A percentile compares a stretch with the other conserved stretches of the same genome.
phyloP scores from a whole-genome alignment of 495 filamentous ascomycete species.

The Recurvomyces mirabilis region DNA sequence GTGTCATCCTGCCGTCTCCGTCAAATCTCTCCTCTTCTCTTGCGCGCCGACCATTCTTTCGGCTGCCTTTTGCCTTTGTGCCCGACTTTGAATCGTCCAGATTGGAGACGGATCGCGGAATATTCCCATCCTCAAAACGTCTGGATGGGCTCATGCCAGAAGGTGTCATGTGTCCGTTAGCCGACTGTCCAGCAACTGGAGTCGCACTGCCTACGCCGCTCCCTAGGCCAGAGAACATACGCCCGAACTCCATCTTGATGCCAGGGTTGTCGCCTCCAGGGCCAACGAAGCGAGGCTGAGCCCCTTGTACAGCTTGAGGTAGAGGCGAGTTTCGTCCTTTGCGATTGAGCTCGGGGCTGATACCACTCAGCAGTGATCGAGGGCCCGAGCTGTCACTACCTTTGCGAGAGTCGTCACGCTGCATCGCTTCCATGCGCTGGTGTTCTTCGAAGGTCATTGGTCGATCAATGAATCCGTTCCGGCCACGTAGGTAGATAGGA shows the following conservation, averaged over 20 bases:
- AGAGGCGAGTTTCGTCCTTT: conserved; percentile 59
- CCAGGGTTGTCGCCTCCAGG: conserved; percentile 70
- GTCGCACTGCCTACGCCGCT: conserved; percentile 63
- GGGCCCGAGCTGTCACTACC: conserved; percentile 20
- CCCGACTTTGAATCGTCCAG: conserved; percentile 32
- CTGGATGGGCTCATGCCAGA: conserved; percentile 41
- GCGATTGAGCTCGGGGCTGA: conserved; percentile 51
- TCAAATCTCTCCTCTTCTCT: conserved; percentile 49
- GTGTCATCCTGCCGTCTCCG: conserved; percentile 44
- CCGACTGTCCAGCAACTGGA: conserved; percentile 36
- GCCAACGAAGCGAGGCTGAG: conserved; percentile 64
- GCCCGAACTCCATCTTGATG: conserved; percentile 84
- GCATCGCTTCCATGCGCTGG: conserved; percentile 14
- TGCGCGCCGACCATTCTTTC: conserved; percentile 42
- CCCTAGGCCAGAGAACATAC: conserved; percentile 84
- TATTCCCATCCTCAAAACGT: conserved; percentile 16
- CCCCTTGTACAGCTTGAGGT: conserved; percentile 86
- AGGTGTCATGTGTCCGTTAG: conserved; percentile 45
- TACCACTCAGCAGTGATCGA: conserved; percentile 36
- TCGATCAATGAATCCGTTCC: conserved; percentile 7
- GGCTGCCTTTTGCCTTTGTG: conserved; percentile 46
- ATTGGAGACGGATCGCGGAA: conserved; percentile 23
- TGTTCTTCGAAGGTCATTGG: conserved; percentile 20
- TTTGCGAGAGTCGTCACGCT: conserved; percentile 22
- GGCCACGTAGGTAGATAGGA: background rate